Evolutionary conservation across 2,329 filamentous ascomycete species (phyloP).

Genomic region (Curvularia eragrostidis): DNA sequence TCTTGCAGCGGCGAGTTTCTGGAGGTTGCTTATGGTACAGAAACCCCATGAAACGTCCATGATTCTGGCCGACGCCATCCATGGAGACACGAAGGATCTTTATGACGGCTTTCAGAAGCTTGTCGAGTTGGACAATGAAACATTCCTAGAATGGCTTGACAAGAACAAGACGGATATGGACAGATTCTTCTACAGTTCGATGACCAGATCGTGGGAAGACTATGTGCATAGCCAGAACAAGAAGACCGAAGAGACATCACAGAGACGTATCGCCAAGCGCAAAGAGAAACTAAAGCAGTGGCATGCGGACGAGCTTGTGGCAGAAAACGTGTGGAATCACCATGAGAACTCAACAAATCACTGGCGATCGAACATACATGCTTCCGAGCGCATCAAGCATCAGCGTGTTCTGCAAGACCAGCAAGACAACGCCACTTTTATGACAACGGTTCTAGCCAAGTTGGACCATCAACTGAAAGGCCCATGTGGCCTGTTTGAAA

Average conservation of each 20-base stretch:
- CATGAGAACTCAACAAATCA: constrained; percentile 87
- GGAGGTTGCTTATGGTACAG: constrained; percentile 92
- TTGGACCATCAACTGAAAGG: constrained; percentile 80
- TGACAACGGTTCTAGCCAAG: constrained; percentile 76
- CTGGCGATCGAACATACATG: constrained; percentile 96
- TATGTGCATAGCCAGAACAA: constrained; percentile 85
- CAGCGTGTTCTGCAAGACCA: constrained; percentile 90
- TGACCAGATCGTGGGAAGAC: constrained; percentile 85
- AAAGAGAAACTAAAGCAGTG: constrained; percentile 83
- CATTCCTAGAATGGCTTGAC: constrained; percentile 89
- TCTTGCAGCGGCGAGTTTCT: constrained; percentile 78
- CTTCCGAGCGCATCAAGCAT: constrained; percentile 89
- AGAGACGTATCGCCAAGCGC: constrained; percentile 72
- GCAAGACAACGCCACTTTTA: constrained; percentile 83
- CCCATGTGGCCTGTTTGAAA: constrained; percentile 80
- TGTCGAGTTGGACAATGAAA: constrained; percentile 85
- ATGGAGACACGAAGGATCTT: constrained; percentile 73
- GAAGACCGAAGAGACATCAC: constrained; percentile 77
- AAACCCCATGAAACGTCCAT: constrained; percentile 82
- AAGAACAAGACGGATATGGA: constrained; percentile 80
- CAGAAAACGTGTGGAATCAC: constrained; percentile 75
- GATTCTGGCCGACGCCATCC: constrained; percentile 75
- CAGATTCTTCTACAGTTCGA: constrained; percentile 77
- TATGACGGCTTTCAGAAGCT: constrained; percentile 81
- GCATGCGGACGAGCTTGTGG: constrained; percentile 71